Conservation (phyloP, 1,284 basidiomycete species). For the Trametes polyzona region DNA sequence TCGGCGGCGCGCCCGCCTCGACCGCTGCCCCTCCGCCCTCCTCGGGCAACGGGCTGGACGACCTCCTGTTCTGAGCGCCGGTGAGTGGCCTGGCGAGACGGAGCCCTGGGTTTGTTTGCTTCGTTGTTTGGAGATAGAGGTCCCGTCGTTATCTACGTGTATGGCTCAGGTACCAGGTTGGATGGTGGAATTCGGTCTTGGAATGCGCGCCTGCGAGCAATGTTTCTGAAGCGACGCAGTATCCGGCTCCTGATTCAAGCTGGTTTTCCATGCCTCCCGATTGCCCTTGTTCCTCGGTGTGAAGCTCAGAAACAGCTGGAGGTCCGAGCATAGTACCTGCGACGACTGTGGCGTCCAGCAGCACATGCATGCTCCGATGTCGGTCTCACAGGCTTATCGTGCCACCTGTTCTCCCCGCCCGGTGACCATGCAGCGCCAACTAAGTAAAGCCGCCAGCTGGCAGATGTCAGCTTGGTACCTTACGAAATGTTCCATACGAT, state of each 20-base stretch:
- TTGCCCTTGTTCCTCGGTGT: neutral
- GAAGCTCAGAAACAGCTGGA: neutral
- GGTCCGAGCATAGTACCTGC: slow-evolving; percentile 3
- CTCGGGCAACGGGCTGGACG: slow-evolving; percentile 35
- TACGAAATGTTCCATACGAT: slow-evolving; percentile 13
- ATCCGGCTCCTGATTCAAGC: neutral
- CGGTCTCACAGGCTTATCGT: slow-evolving; percentile 17
- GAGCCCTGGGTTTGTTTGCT: slow-evolving; percentile 6
- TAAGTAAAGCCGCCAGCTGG: neutral
- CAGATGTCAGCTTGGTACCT: neutral
- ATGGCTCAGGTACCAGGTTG: slow-evolving; percentile 12
- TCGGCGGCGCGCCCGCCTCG: slow-evolving; percentile 35
- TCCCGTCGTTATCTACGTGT: slow-evolving; percentile 8
- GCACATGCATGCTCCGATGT: slow-evolving; percentile 3
- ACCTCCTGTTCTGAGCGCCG: slow-evolving; percentile 36
- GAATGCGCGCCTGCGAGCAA: slow-evolving; percentile 1
- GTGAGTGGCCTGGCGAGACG: slow-evolving; percentile 3
- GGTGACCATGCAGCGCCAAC: slow-evolving; percentile 10
- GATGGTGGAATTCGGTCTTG: slow-evolving; percentile 6
- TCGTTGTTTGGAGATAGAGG: slow-evolving; percentile 22
- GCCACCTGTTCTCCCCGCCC: neutral
- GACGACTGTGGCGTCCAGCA: slow-evolving; percentile 2
- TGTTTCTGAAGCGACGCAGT: neutral
- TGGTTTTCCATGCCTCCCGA: too few relatives aligned
- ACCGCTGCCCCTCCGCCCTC: slow-evolving; percentile 29